These are phyloP conservation scores for Favolaschia claudopus DNA, from an alignment of 768 basidiomycete species.

Conservation along the genomic window DNA sequence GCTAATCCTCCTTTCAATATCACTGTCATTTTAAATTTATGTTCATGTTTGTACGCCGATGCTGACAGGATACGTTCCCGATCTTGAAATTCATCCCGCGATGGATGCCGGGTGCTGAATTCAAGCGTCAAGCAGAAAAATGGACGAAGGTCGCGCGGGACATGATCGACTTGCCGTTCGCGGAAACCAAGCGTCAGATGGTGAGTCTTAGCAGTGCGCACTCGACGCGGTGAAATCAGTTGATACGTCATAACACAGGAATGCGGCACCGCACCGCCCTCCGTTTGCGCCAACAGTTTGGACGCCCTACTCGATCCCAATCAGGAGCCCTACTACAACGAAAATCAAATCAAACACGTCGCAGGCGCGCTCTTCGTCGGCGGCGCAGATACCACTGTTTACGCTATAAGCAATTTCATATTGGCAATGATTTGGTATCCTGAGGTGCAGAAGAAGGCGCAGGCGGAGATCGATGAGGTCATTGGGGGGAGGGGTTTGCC, in stretches of 20 bases:
- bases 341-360: not conserved
- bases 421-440: conserved; percentile 47
- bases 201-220: conserved; percentile 32
- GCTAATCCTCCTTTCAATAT: not conserved
- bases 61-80: not conserved
- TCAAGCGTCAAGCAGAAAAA: conserved; percentile 45
- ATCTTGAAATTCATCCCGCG: conserved; percentile 34
- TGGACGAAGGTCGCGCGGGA: conserved; percentile 40
- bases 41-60: too few relatives aligned
- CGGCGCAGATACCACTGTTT: conserved; percentile 44
- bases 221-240: not conserved
- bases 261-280: not conserved
- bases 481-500: conserved; percentile 44
- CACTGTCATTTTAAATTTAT: too few relatives aligned
- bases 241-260: conserved; percentile 23
- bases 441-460: conserved; percentile 41
- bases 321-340: not conserved
- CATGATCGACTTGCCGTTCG: conserved; percentile 48
- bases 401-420: conserved; percentile 41
- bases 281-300: not conserved
- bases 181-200: conserved; percentile 38
- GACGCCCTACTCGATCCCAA: conserved; percentile 1
- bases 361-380: not conserved
- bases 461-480: conserved; percentile 46
- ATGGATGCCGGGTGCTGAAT: conserved; percentile 57